Conservation (phyloP, 2,329 filamentous ascomycete species). For the Aspergillus texensis region DNA sequence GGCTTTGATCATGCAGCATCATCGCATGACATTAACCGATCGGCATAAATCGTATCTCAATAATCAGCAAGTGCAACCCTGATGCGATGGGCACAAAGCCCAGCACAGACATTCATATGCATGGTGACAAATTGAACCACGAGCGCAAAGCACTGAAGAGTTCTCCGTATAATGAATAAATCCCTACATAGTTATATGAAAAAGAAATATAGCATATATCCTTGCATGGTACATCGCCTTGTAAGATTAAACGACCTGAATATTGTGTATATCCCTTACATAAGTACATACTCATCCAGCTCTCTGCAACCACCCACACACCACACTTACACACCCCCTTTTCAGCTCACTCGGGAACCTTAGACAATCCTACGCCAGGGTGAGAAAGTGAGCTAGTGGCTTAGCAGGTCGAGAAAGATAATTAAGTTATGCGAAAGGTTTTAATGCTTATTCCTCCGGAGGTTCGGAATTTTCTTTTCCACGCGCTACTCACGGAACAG, state of each 20-base stretch:
- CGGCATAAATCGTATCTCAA: conserved; percentile 1
- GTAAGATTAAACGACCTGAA: background rate
- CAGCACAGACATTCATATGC: background rate
- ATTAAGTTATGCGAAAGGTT: background rate
- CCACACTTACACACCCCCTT: background rate
- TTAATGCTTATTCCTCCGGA: background rate
- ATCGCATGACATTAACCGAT: conserved; percentile 4
- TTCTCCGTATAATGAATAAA: too few species aligned
- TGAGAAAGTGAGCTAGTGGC: background rate
- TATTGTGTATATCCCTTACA: background rate
- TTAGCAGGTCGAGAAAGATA: background rate
- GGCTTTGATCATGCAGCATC: background rate
- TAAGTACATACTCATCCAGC: background rate
- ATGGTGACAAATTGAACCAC: background rate
- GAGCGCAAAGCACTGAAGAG: background rate
- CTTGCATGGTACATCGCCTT: background rate
- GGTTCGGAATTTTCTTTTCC: background rate
- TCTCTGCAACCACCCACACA: too few species aligned
- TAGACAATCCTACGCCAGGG: background rate
- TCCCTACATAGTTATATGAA: background rate
- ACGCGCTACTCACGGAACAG: background rate
- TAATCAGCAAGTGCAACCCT: background rate
- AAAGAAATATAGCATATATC: background rate
- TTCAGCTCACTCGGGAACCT: background rate
- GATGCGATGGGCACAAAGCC: background rate